A percentile compares a stretch with the other conserved stretches of the same genome.
phyloP scores from a whole-genome alignment of 192 early-diverging fungal species.

The Podila epigama region DNA sequence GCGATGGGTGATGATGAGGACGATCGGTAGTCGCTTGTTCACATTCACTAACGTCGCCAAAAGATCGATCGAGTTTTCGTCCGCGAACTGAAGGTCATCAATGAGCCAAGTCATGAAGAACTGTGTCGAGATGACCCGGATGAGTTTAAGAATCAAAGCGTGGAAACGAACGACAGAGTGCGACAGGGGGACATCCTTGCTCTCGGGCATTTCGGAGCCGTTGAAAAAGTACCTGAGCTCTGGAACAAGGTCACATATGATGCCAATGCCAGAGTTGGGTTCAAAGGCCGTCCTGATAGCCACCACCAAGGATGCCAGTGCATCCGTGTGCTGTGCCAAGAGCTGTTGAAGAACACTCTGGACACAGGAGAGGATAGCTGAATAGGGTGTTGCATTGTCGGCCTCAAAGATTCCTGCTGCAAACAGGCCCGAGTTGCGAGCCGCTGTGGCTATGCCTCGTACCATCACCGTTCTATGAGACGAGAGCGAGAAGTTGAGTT shows the following conservation, averaged over 20 bases:
- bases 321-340: conserved; percentile 34
- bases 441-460: conserved; percentile 29
- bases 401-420: conserved; percentile 37
- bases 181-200: conserved; percentile 30
- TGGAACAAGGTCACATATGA: conserved; percentile 42
- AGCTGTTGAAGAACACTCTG: conserved; percentile 45
- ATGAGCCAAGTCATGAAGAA: conserved; percentile 52
- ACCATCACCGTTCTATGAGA: conserved; percentile 19
- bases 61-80: conserved; percentile 37
- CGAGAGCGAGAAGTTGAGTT: not conserved
- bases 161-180: conserved; percentile 44
- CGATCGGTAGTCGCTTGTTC: conserved; percentile 41
- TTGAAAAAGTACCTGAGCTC: conserved; percentile 38
- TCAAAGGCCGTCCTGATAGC: conserved; percentile 45
- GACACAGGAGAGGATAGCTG: conserved; percentile 37
- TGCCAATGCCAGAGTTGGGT: conserved; percentile 36
- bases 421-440: conserved; percentile 35
- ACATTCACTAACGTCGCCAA: conserved; percentile 41
- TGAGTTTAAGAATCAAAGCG: conserved; percentile 33
- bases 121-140: conserved; percentile 48
- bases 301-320: conserved; percentile 27
- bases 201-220: conserved; percentile 32
- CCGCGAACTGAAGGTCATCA: conserved; percentile 42
- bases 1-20: conserved; percentile 34
- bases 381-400: conserved; percentile 18